These are phyloP conservation scores for Leccinum fibrillosum DNA, from an alignment of 768 basidiomycete genomes.

Conservation along the genomic window DNA sequence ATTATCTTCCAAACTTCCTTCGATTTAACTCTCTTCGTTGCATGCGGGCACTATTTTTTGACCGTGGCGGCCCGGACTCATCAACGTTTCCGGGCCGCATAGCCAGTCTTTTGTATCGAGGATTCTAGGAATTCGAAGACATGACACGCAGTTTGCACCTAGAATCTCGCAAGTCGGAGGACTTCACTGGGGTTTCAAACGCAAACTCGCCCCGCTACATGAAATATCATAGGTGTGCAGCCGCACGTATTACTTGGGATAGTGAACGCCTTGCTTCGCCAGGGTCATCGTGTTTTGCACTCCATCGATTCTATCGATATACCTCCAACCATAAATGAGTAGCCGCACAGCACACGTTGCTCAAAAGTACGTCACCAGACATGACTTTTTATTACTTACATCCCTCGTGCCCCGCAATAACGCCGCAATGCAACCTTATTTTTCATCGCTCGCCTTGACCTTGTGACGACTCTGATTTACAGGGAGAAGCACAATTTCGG, in stretches of 20 bases:
- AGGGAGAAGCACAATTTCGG: neutral
- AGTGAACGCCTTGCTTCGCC: neutral
- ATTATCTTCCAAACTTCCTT: neutral
- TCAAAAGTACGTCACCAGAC: neutral
- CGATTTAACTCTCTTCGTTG: neutral
- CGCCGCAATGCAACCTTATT: neutral
- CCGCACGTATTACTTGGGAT: neutral
- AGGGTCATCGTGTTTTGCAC: neutral
- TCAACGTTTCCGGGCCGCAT: neutral
- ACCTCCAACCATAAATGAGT: neutral
- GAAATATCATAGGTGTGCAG: neutral
- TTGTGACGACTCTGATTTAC: neutral
- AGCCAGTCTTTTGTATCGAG: neutral
- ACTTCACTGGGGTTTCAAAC: neutral
- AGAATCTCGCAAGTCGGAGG: neutral
- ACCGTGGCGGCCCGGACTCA: neutral
- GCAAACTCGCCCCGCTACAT: neutral
- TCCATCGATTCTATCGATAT: neutral
- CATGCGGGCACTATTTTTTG: neutral
- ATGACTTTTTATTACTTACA: neutral
- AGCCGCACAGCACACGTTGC: neutral
- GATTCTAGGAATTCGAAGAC: neutral
- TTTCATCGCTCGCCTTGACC: neutral
- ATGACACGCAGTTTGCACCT: neutral
- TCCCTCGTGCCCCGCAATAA: neutral